These are phyloP conservation scores for Dovyalis caffra DNA, from an alignment of 345 rosid species.

Conservation along the genomic window DNA sequence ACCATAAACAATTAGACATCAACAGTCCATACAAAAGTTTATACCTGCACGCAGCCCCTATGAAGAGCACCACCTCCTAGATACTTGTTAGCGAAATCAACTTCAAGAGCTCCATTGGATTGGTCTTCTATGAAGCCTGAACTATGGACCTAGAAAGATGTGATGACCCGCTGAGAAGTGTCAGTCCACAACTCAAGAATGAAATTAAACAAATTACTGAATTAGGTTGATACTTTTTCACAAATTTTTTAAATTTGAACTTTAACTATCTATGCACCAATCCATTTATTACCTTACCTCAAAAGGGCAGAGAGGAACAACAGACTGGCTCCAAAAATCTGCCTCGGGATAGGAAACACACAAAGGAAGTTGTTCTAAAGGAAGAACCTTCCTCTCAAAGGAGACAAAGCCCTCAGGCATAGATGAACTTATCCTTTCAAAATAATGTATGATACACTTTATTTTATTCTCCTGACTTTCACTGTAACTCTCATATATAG, in stretches of 20 bases:
- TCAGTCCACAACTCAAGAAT: not conserved
- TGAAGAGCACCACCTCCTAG: slow-evolving; percentile 88
- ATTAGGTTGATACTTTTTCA: not conserved
- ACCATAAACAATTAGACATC: not conserved
- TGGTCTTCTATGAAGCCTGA: slow-evolving; percentile 83
- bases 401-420: slow-evolving; percentile 69
- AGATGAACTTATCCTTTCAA: slow-evolving; percentile 60
- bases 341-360: slow-evolving; percentile 43
- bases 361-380: slow-evolving; percentile 27
- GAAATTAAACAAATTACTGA: slow-evolving; percentile 2
- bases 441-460: slow-evolving; percentile 75
- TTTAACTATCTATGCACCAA: not conserved
- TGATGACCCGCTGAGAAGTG: not conserved
- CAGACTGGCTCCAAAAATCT: slow-evolving; percentile 72
- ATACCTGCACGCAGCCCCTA: slow-evolving; percentile 90
- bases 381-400: slow-evolving; percentile 84
- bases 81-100: slow-evolving; percentile 89
- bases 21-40: not conserved
- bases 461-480: slow-evolving; percentile 71
- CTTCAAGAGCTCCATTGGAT: slow-evolving; percentile 55
- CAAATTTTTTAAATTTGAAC: not conserved
- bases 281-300: slow-evolving; percentile 47
- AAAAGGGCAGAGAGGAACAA: slow-evolving; percentile 55
- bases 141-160: slow-evolving; percentile 44
- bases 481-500: slow-evolving; percentile 55